Evolutionary conservation across 176 grass and related monocot genomes (phyloP).

Genomic region (Oryza longistaminata): DNA sequence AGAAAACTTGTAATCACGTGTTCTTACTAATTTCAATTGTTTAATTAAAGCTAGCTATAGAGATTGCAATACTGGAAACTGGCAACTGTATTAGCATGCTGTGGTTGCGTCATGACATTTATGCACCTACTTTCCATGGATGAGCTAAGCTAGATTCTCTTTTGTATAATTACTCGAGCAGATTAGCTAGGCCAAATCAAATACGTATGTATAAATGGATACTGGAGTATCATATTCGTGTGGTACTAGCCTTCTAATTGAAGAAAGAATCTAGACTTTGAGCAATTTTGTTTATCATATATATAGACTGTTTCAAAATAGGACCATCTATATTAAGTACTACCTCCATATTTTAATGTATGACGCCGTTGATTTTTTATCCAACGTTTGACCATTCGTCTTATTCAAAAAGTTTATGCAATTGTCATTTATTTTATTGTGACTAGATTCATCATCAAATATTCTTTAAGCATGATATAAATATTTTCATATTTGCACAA

Average conservation of each 20-base stretch:
- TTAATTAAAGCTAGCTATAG: not conserved
- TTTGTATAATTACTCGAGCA: not conserved
- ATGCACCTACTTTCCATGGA: not conserved
- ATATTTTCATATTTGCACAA: too few relatives aligned
- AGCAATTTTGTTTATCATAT: too few relatives aligned
- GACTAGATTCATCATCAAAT: too few relatives aligned
- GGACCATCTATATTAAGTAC: too few relatives aligned
- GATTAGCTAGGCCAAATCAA: slow-evolving; percentile 19
- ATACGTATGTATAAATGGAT: not conserved
- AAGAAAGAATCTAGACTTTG: not conserved
- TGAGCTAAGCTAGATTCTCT: not conserved
- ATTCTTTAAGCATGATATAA: too few relatives aligned
- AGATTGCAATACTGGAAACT: not conserved
- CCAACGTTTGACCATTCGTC: too few relatives aligned
- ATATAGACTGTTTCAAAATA: too few relatives aligned
- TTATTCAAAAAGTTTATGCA: too few relatives aligned
- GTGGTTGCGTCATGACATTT: not conserved
- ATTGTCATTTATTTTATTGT: too few relatives aligned
- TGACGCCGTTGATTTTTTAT: too few relatives aligned
- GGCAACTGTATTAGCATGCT: not conserved
- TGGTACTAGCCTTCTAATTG: not conserved
- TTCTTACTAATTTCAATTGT: not conserved
- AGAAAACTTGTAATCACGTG: not conserved
- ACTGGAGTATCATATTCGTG: not conserved
- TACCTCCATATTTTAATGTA: too few relatives aligned